These are phyloP conservation scores for Pistacia atlantica DNA, from an alignment of 345 rosid genomes.

Conservation along the genomic window DNA sequence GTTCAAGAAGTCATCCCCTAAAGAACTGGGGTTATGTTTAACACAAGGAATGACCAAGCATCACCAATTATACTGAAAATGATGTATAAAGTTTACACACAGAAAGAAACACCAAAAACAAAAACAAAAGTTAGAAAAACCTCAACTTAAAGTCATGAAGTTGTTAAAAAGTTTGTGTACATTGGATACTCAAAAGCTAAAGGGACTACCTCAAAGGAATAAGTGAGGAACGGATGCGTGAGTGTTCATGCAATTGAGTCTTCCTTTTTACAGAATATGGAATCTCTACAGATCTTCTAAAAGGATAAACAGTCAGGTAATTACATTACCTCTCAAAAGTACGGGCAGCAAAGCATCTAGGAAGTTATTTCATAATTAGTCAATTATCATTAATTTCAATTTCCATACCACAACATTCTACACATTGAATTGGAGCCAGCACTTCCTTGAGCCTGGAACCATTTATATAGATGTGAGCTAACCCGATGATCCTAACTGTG, in stretches of 20 bases:
- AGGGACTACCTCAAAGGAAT: not conserved
- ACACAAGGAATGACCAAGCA: not conserved
- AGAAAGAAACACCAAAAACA: no score
- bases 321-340: not conserved
- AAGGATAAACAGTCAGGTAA: not conserved
- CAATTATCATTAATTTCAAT: not conserved
- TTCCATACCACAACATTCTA: not conserved
- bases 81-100: not conserved
- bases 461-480: not conserved
- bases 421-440: not conserved
- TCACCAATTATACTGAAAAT: not conserved
- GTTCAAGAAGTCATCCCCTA: not conserved
- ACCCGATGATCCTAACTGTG: not conserved
- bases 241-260: no score
- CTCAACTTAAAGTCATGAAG: not conserved
- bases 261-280: not conserved
- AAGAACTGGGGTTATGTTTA: not conserved
- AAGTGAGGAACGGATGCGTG: not conserved
- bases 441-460: not conserved
- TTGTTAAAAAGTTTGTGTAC: not conserved
- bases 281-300: not conserved
- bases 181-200: not conserved
- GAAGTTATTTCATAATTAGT: not conserved
- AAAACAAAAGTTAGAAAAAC: not conserved
- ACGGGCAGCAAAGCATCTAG: not conserved